Percentiles rank a stretch among this genome's conserved stretches.
Evolutionary conservation across 2,329 filamentous ascomycete genomes (phyloP).

Genomic region (Pestalotiopsis sp.): DNA sequence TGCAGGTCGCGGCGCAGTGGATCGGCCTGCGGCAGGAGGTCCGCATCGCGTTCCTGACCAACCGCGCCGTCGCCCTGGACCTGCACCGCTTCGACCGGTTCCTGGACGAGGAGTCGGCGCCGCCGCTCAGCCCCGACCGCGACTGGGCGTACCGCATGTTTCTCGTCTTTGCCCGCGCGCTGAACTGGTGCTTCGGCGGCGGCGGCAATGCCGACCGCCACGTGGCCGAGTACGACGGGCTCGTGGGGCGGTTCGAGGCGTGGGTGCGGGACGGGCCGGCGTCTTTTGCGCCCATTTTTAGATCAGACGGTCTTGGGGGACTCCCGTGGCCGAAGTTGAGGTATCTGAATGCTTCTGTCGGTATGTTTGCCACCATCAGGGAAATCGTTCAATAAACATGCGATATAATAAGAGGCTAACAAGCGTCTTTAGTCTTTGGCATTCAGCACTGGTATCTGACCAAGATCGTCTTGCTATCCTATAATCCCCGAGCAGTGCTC

Average conservation of each 20-base stretch:
- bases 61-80: not conserved
- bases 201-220: not conserved
- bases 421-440: not conserved
- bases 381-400: too few species aligned
- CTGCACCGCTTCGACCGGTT: not conserved
- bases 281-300: not conserved
- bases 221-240: not conserved
- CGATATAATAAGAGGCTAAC: too few species aligned
- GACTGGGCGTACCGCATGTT: not conserved
- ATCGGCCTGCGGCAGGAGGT: not conserved
- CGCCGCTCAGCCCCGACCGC: not conserved
- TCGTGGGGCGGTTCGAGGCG: not conserved
- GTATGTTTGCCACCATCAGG: not conserved
- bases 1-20: not conserved
- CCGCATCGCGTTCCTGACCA: not conserved
- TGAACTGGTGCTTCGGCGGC: not conserved
- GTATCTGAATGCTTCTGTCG: not conserved
- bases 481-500: not conserved
- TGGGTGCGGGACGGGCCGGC: not conserved
- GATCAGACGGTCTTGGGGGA: not conserved
- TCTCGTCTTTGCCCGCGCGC: not conserved
- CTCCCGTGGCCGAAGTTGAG: not conserved
- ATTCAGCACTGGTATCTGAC: not conserved
- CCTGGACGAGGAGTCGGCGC: not conserved
- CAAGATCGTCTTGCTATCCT: not conserved